Conservation (phyloP, 805 yeast species). For the Torulaspora delbrueckii region DNA sequence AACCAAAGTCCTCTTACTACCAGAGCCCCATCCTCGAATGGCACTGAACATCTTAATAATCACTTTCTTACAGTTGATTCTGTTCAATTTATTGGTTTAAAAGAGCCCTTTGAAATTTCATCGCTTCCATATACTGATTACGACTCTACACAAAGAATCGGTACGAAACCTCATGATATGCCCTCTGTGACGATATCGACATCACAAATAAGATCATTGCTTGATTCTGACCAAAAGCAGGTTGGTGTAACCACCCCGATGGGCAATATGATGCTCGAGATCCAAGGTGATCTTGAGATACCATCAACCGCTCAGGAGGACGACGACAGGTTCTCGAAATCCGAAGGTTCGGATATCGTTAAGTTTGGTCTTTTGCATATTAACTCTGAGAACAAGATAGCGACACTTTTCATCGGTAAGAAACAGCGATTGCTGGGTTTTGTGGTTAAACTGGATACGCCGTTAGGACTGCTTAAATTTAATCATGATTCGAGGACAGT, state of each 20-base stretch:
- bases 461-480: constrained; percentile 57
- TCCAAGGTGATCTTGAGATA: constrained; percentile 65
- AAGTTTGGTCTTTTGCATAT: constrained; percentile 27
- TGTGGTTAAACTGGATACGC: constrained; percentile 54
- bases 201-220: constrained; percentile 20
- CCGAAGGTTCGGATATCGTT: constrained; percentile 18
- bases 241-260: constrained; percentile 38
- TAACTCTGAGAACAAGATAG: constrained; percentile 35
- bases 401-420: constrained; percentile 58
- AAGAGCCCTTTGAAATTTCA: constrained; percentile 5
- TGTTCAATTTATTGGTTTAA: not conserved
- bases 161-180: constrained; percentile 14
- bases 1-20: constrained; percentile 18
- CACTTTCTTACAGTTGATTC: not conserved
- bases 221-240: constrained; percentile 16
- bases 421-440: constrained; percentile 66
- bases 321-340: constrained; percentile 29
- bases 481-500: constrained; percentile 34
- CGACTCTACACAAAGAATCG: not conserved
- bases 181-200: constrained; percentile 28
- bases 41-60: constrained; percentile 15
- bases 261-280: constrained; percentile 61
- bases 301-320: constrained; percentile 36
- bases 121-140: not conserved
- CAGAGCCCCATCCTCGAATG: constrained; percentile 9